phyloP scores from a whole-genome alignment of 768 basidiomycete species.

The Xanthoconium stramineum region DNA sequence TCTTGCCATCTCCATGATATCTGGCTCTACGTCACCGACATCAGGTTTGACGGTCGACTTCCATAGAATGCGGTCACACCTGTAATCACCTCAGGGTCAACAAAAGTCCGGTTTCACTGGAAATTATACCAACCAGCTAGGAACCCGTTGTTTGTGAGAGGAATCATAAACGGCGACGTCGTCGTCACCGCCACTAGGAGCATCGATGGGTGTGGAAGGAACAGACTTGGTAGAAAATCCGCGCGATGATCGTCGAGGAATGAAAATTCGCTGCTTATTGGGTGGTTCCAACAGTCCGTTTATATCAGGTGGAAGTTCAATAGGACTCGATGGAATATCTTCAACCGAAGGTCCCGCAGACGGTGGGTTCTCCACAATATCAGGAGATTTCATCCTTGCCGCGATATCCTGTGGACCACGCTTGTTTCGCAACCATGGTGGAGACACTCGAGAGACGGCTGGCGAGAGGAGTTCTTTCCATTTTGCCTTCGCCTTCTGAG shows the following conservation, averaged over 20 bases:
- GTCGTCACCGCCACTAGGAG: slow-evolving; percentile 34
- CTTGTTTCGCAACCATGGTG: slow-evolving; percentile 30
- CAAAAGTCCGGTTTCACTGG: not conserved
- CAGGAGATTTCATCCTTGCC: slow-evolving; percentile 20
- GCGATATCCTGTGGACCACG: slow-evolving; percentile 11
- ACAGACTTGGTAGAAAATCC: slow-evolving; percentile 29
- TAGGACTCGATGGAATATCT: slow-evolving; percentile 21
- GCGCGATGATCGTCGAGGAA: slow-evolving; percentile 26
- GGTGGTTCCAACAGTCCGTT: slow-evolving; percentile 18
- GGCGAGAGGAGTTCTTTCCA: slow-evolving; percentile 49
- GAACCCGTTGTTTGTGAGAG: slow-evolving; percentile 77
- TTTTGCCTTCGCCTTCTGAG: slow-evolving; percentile 53
- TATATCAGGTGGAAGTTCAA: slow-evolving; percentile 12
- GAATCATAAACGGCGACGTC: slow-evolving; percentile 76
- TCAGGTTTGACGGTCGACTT: slow-evolving; percentile 63
- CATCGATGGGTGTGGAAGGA: slow-evolving; percentile 33
- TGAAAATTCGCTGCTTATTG: slow-evolving; percentile 19
- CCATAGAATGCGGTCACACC: slow-evolving; percentile 86
- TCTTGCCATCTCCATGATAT: slow-evolving; percentile 27
- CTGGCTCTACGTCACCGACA: slow-evolving; percentile 39
- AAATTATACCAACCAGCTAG: slow-evolving; percentile 64
- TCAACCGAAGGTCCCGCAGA: slow-evolving; percentile 25
- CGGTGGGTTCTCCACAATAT: slow-evolving; percentile 24
- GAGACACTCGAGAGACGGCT: slow-evolving; percentile 27
- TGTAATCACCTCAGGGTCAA: slow-evolving; percentile 25